phyloP scores from a whole-genome alignment of 352 stramenopile genomes.

The Pythium chondricola region DNA sequence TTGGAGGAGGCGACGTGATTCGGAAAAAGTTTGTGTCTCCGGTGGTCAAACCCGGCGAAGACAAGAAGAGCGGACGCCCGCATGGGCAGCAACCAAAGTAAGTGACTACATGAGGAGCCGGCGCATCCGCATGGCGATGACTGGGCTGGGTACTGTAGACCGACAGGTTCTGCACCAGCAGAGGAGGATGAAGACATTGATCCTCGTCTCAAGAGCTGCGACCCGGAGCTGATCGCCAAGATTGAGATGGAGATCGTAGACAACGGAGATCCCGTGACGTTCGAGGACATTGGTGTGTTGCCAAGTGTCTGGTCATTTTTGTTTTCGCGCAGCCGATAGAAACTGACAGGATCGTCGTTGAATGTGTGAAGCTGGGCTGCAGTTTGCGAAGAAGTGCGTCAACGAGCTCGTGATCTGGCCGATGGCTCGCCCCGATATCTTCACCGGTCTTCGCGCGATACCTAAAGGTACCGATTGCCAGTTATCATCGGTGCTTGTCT shows the following conservation, averaged over 20 bases:
- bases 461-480: slow-evolving; percentile 91
- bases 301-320: too few species aligned
- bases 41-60: slow-evolving; percentile 23
- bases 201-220: slow-evolving; percentile 90
- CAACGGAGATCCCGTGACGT: slow-evolving; percentile 88
- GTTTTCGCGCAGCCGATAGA: not conserved
- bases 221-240: slow-evolving; percentile 94
- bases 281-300: slow-evolving; percentile 95
- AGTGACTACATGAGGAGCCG: not conserved
- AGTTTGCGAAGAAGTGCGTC: slow-evolving; percentile 97
- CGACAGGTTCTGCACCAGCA: slow-evolving; percentile 16
- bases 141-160: not conserved
- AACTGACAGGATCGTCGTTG: not conserved
- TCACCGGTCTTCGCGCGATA: slow-evolving; percentile 91
- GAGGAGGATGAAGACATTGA: slow-evolving; percentile 86
- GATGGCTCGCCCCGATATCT: slow-evolving; percentile 96
- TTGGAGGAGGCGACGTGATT: slow-evolving; percentile 25
- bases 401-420: slow-evolving; percentile 98
- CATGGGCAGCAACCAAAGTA: slow-evolving; percentile 13
- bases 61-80: slow-evolving; percentile 12
- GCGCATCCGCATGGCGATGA: not conserved
- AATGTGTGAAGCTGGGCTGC: slow-evolving; percentile 80
- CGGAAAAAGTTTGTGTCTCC: slow-evolving; percentile 76
- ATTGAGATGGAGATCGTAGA: slow-evolving; percentile 98
- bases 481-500: too few species aligned